Conservation (phyloP, 2,329 filamentous ascomycete genomes). For the Colletotrichum coccodes region DNA sequence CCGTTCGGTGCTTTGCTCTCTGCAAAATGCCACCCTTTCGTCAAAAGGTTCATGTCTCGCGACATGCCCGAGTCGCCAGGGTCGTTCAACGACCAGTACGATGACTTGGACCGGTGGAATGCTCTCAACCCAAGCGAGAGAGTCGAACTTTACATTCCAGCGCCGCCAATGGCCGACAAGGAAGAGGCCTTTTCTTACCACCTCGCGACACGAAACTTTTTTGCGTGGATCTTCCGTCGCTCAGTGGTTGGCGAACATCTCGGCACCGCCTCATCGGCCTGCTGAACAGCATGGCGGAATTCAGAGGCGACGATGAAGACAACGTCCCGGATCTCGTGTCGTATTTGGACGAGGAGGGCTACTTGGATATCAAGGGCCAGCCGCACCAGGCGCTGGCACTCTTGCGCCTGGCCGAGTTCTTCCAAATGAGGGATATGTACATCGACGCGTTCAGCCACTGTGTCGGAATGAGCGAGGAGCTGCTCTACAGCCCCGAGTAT, state of each 20-base stretch:
- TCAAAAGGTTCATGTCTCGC: constrained; percentile 59
- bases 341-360: constrained; percentile 77
- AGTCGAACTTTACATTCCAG: constrained; percentile 76
- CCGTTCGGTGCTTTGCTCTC: constrained; percentile 67
- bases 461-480: constrained; percentile 76
- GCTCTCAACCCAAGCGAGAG: constrained; percentile 41
- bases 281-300: constrained; percentile 72
- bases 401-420: constrained; percentile 74
- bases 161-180: constrained; percentile 63
- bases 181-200: constrained; percentile 70
- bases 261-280: constrained; percentile 72
- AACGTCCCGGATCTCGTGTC: constrained; percentile 70
- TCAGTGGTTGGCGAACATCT: constrained; percentile 76
- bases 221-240: constrained; percentile 74
- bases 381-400: constrained; percentile 76
- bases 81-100: constrained; percentile 18
- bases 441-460: constrained; percentile 81
- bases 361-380: constrained; percentile 72
- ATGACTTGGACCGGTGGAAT: constrained; percentile 46
- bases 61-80: constrained; percentile 23
- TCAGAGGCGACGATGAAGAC: constrained; percentile 62
- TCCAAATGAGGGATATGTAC: constrained; percentile 73
- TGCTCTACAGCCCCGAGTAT: constrained; percentile 69
- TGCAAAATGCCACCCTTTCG: constrained; percentile 68
- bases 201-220: constrained; percentile 77